Evolutionary conservation across 1,284 basidiomycete genomes (phyloP).

Genomic region (Sporisorium exsertum): DNA sequence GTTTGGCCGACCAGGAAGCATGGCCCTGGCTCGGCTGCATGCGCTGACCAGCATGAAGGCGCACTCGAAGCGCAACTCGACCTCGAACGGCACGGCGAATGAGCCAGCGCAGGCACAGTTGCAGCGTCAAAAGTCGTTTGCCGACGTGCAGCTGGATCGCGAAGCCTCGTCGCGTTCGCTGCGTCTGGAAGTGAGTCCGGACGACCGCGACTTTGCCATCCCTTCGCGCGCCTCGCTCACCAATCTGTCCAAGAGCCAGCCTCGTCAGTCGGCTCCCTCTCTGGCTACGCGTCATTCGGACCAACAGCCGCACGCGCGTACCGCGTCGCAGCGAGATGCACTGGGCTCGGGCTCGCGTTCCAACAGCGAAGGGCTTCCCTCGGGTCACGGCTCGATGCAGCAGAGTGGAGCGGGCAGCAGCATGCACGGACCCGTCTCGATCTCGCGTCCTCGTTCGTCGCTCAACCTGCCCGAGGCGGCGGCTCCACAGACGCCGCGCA

Average conservation of each 20-base stretch:
- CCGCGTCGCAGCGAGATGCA: slow-evolving; percentile 19
- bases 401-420: slow-evolving; percentile 13
- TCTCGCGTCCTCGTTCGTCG: slow-evolving; percentile 44
- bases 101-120: slow-evolving; percentile 11
- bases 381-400: slow-evolving; percentile 21
- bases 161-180: slow-evolving; percentile 45
- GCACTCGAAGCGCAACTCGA: slow-evolving; percentile 45
- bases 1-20: slow-evolving; percentile 40
- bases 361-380: slow-evolving; percentile 48
- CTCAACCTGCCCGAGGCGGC: slow-evolving; percentile 67
- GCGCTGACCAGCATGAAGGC: slow-evolving; percentile 44
- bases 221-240: slow-evolving; percentile 32
- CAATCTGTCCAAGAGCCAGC: slow-evolving; percentile 33
- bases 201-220: slow-evolving; percentile 50
- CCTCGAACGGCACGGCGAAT: slow-evolving; percentile 5
- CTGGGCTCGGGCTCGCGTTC: slow-evolving; percentile 45
- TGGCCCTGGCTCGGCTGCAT: slow-evolving; percentile 48
- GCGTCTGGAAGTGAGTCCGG: slow-evolving; percentile 52
- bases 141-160: slow-evolving; percentile 28
- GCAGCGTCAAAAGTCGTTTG: slow-evolving; percentile 20
- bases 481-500: slow-evolving; percentile 82
- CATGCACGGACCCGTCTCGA: slow-evolving; percentile 34
- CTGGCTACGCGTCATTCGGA: slow-evolving; percentile 45
- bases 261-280: slow-evolving; percentile 38
- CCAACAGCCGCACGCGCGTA: slow-evolving; percentile 18